Evolutionary conservation across 2,329 filamentous ascomycete genomes (phyloP).

Genomic region (Trichoderma citrinoviride): DNA sequence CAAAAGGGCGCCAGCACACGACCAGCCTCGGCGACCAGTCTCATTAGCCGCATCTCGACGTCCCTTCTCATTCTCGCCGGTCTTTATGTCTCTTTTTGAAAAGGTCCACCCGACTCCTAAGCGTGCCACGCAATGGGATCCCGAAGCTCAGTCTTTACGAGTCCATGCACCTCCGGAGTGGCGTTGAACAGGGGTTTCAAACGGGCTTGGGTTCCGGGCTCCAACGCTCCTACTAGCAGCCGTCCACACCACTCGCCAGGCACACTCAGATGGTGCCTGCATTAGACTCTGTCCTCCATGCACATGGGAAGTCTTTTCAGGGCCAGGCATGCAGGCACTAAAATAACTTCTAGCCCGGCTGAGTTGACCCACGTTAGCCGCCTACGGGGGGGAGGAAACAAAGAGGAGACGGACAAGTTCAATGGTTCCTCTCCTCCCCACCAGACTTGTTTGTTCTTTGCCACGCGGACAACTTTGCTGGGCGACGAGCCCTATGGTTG

Average conservation of each 20-base stretch:
- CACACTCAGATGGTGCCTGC: constrained; percentile 13
- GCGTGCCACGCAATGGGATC: constrained; percentile 13
- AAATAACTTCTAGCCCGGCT: not conserved
- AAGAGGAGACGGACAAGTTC: not conserved
- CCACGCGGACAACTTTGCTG: constrained; percentile 7
- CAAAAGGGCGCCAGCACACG: not conserved
- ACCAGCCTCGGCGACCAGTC: not conserved
- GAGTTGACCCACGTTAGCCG: constrained; percentile 14
- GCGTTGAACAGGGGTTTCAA: constrained; percentile 3
- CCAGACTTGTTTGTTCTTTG: not conserved
- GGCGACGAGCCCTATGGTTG: not conserved
- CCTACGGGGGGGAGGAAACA: constrained; percentile 3
- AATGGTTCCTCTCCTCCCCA: constrained; percentile 2
- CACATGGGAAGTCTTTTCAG: not conserved
- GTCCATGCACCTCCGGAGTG: constrained; percentile 20
- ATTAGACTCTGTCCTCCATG: not conserved
- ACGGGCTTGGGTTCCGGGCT: constrained; percentile 9
- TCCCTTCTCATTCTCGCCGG: not conserved
- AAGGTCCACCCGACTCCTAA: not conserved
- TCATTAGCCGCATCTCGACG: not conserved
- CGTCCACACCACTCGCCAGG: constrained; percentile 14
- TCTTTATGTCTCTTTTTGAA: not conserved
- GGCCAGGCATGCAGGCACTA: constrained; percentile 1
- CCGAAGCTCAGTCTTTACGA: constrained; percentile 3
- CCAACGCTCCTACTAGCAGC: not conserved